Evolutionary conservation across 345 rosid species (phyloP), one percentile per base, ranked within the genome.

Genomic region (Eucalyptus lansdowneana): DNA sequence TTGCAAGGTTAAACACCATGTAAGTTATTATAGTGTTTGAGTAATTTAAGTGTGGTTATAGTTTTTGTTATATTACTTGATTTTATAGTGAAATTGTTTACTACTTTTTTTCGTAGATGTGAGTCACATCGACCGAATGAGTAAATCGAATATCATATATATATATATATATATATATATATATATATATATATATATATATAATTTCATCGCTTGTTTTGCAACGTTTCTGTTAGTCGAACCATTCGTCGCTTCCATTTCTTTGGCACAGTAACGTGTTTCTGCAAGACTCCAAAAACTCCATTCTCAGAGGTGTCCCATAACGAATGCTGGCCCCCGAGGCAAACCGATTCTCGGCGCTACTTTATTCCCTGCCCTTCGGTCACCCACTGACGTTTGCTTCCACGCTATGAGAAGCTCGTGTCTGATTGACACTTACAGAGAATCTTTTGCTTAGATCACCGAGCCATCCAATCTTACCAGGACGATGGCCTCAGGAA

Each of bases 1-100:
- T 67, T n/a, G 1, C 6, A 3, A n/a, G 3, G 0, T 0, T 67
- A 67, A 67, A 67, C 2, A 15, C 2, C 0, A 0, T 13, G 9
- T 15, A 0, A 67, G 6, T 67, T n/a, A 67, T 67, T 67, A 4
- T 62, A n/a, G 5, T 15, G 3, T n/a, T 65, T 65, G 21, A 65
- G 10, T 29, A 65, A 65, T 14, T 65, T 8, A 29, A 65, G 34
- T 14, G 1, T 0, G 0, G 1, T 14, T 65, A 65, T 65, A 8
- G 2, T n/a, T 5, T 65, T 0, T 7, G 0, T n/a, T n/a, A 4
- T 65, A 14, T n/a, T 14, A 15, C 6, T 65, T n/a, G 10, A 65
- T 65, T 27, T 27, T 65, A 65, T 65, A 65, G 3, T 13, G 5
- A n/a, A 4, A n/a, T 7, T n/a, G 1, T 65, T n/a, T n/a, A 7